Evolutionary conservation across 192 early-diverging fungal species (phyloP).

Genomic region (Coemansia umbellata): DNA sequence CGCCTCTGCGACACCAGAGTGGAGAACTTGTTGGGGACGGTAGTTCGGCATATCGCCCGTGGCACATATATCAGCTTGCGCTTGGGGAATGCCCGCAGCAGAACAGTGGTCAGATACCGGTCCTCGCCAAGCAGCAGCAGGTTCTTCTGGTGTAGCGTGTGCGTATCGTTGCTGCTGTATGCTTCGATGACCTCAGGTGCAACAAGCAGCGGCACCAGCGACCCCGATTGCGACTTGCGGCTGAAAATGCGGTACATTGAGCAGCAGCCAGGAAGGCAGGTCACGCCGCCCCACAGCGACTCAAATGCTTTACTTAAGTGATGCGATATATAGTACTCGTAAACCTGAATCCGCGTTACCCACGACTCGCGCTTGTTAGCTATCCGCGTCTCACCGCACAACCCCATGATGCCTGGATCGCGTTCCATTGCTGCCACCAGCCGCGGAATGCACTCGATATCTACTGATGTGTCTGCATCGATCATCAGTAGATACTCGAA

Average conservation of each 20-base stretch:
- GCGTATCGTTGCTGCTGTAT: conserved; percentile 64
- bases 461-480: conserved; percentile 94
- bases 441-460: conserved; percentile 67
- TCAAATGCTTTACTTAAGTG: conserved; percentile 96
- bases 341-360: conserved; percentile 96
- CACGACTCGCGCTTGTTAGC: conserved; percentile 83
- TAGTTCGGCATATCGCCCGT: conserved; percentile 72
- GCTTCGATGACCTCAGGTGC: conserved; percentile 78
- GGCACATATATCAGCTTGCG: conserved; percentile 80
- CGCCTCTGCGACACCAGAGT: conserved; percentile 82
- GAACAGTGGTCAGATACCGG: conserved; percentile 77
- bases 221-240: conserved; percentile 55
- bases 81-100: conserved; percentile 75
- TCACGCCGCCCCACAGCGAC: conserved; percentile 97
- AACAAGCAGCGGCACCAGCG: conserved; percentile 68
- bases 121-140: conserved; percentile 81
- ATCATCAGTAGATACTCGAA: conserved; percentile 77
- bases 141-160: conserved; percentile 81
- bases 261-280: conserved; percentile 97
- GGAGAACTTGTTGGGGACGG: conserved; percentile 66
- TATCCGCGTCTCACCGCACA: conserved; percentile 96
- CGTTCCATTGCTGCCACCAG: conserved; percentile 81
- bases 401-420: conserved; percentile 81
- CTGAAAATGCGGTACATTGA: conserved; percentile 94
- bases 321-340: conserved; percentile 98